Percentiles rank a stretch among this genome's conserved stretches.
phyloP scores from a whole-genome alignment of 1,139 yeast genomes.

The Yamadazyma mexicana region DNA sequence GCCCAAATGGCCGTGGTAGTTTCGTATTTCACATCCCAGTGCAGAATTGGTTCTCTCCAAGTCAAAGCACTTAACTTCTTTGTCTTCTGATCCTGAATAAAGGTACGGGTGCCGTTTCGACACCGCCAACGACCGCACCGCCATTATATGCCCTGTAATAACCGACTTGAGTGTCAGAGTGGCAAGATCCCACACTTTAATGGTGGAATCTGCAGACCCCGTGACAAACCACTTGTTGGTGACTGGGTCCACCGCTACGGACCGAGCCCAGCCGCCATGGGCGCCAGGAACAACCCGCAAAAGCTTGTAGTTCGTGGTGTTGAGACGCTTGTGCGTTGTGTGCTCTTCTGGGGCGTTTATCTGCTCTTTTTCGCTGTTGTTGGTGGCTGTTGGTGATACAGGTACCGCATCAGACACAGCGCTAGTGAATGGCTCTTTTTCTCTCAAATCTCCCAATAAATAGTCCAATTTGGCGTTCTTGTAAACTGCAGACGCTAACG shows the following conservation, averaged over 20 bases:
- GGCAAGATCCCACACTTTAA: constrained; percentile 90
- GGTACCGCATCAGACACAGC: not conserved
- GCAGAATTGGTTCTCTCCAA: constrained; percentile 75
- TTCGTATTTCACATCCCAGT: constrained; percentile 59
- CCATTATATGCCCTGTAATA: constrained; percentile 88
- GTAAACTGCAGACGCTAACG: constrained; percentile 34
- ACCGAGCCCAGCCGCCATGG: constrained; percentile 90
- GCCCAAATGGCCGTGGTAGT: constrained; percentile 92
- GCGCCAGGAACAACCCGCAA: constrained; percentile 76
- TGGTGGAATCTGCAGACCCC: constrained; percentile 85
- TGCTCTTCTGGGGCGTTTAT: not conserved
- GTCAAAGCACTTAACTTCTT: constrained; percentile 96
- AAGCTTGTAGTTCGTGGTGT: constrained; percentile 65
- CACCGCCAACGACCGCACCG: constrained; percentile 73
- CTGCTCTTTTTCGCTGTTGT: not conserved
- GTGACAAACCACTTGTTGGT: constrained; percentile 90
- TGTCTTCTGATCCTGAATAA: constrained; percentile 93
- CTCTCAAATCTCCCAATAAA: constrained; percentile 11
- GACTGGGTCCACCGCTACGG: constrained; percentile 74
- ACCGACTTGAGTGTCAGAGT: constrained; percentile 69
- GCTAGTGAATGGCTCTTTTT: not conserved
- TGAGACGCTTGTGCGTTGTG: too few relatives aligned
- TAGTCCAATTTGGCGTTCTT: constrained; percentile 28
- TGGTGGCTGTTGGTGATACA: not conserved
- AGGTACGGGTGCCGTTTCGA: constrained; percentile 81